Conservation (phyloP, 2,329 filamentous ascomycete genomes). For the Metarhizium brunneum region DNA sequence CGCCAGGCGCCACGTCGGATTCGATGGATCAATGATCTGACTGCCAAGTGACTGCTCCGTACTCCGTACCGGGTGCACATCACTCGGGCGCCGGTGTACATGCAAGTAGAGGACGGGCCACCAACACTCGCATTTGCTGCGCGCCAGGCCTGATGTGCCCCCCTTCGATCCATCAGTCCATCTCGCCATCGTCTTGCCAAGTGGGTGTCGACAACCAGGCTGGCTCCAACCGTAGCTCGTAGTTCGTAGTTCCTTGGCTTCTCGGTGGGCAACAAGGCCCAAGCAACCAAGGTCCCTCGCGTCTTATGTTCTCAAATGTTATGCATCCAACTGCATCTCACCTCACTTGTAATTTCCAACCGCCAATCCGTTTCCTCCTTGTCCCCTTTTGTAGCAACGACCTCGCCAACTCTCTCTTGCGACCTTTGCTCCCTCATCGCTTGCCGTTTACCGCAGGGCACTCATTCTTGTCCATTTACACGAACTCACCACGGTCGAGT, state of each 20-base stretch:
- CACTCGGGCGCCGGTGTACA: too few relatives aligned
- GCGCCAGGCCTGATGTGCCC: background rate
- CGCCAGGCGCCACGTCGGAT: too few relatives aligned
- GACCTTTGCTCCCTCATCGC: constrained; percentile 11
- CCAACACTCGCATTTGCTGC: too few relatives aligned
- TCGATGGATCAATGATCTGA: too few relatives aligned
- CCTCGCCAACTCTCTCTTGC: constrained; percentile 1
- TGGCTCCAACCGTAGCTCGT: background rate
- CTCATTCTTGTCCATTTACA: background rate
- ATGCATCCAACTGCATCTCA: constrained; percentile 1
- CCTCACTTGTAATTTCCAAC: constrained; percentile 1
- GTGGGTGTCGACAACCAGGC: background rate
- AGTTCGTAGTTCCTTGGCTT: background rate
- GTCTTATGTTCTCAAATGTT: background rate
- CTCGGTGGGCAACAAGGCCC: background rate
- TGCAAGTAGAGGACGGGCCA: too few relatives aligned
- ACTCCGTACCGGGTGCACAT: background rate
- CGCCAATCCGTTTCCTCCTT: background rate
- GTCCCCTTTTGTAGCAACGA: background rate
- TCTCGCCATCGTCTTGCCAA: background rate
- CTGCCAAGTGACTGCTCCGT: background rate
- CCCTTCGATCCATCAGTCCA: background rate
- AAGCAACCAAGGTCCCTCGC: background rate
- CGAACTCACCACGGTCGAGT: background rate
- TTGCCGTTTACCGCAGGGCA: background rate